Conservation (phyloP, 345 rosid genomes). For the Balakata baccata region DNA sequence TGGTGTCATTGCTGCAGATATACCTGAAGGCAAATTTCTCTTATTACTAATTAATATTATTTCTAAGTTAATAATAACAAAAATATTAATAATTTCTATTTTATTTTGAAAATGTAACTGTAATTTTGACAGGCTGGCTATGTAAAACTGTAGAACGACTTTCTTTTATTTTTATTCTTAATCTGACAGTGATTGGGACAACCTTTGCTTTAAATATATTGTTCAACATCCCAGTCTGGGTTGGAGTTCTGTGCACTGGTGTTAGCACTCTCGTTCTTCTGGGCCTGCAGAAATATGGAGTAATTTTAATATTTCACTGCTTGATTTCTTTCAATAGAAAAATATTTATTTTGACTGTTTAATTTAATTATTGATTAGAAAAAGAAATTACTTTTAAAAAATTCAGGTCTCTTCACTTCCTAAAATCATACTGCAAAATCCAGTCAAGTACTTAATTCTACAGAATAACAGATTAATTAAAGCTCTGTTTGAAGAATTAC, state of each 20-base stretch:
- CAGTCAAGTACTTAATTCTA: too few species aligned
- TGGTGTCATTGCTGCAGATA: constrained; percentile 70
- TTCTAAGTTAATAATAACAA: background rate
- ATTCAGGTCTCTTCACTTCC: too few species aligned
- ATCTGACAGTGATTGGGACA: constrained; percentile 53
- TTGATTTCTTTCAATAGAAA: background rate
- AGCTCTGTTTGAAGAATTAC: too few species aligned
- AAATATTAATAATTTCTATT: background rate
- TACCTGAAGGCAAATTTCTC: constrained; percentile 54
- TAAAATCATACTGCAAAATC: too few species aligned
- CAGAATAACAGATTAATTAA: background rate
- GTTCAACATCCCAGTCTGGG: constrained; percentile 50
- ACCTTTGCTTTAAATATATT: constrained; percentile 58
- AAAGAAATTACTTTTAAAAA: too few species aligned
- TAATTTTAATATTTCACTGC: constrained; percentile 8
- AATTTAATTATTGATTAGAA: background rate
- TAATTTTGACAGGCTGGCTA: too few species aligned
- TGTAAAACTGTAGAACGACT: background rate
- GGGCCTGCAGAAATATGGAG: constrained; percentile 64
- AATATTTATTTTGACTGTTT: background rate
- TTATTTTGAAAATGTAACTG: background rate
- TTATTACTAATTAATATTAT: background rate
- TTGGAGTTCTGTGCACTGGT: constrained; percentile 57
- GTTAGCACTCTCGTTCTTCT: constrained; percentile 57
- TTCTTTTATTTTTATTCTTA: background rate